Evolutionary conservation across 192 early-diverging fungal genomes (phyloP), one percentile per base, ranked within the genome.

Genomic region (Linnemannia exigua): DNA sequence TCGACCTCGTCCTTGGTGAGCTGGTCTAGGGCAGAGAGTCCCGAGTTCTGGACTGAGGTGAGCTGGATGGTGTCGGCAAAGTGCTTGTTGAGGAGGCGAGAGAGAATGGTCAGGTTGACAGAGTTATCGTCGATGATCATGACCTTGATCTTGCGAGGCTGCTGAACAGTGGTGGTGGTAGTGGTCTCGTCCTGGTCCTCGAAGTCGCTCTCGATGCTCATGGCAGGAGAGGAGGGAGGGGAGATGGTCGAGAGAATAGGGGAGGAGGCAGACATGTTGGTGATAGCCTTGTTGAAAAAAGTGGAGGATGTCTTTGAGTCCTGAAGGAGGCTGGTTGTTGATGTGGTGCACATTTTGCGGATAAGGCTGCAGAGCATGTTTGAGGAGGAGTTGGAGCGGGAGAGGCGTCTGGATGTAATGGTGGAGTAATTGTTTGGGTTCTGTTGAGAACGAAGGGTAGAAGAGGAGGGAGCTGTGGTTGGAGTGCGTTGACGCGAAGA

Each of bases 81-180:
- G 75, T 90, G 88, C 58, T 91, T 92, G 54, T 82, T 78, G 47
- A 95, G 90, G 41, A 91, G 89, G 14, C 92, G 91, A 14, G 87
- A 88, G 44, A 95, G 76, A 50, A 95, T 91, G 51, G 80, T 70
- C 35, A 93, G 91, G 78, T 94, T 94, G 88, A 95, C 91, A 37
- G 83, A 84, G 80, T 95, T 95, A 63, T 95, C 94, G 78, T 95
- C 94, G 5, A 93, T 91, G 67, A 93, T 88, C 54, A 95, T 85
- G 14, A 93, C 88, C 47, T 86, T 88, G 61, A 92, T 79, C 72
- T 82, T 80, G 67, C 77, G 87, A 63, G 80, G 47, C 58, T 76
- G 81, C 31, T 71, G 33, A 44, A 9, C 41, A 44, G 41, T n/a
- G n/a, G n/a, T 12, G 52, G n/a, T 54, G 6, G 52, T 54, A 9